phyloP scores from a whole-genome alignment of 208 protist genomes.

The Naegleria fowleri region DNA sequence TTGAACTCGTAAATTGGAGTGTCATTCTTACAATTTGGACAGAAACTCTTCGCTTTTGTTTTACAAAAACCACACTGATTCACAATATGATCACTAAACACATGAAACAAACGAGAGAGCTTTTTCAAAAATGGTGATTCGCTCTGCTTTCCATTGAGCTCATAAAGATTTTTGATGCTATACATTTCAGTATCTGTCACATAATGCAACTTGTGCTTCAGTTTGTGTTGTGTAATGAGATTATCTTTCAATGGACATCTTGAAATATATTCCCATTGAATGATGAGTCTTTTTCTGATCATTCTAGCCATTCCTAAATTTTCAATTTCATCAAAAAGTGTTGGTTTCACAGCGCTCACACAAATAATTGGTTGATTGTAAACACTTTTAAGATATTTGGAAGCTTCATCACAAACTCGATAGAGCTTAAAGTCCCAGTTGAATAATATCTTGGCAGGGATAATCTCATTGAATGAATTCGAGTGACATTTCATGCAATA shows the following conservation, averaged over 20 bases:
- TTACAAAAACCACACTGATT: constrained; percentile 3
- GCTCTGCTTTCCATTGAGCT: background rate
- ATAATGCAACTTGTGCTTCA: background rate
- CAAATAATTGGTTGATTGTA: constrained; percentile 42
- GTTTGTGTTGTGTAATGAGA: background rate
- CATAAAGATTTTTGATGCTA: background rate
- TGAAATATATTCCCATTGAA: background rate
- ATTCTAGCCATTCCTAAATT: background rate
- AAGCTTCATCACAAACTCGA: constrained; percentile 43
- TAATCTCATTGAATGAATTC: constrained; percentile 19
- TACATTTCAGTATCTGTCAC: constrained; percentile 15
- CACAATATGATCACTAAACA: background rate
- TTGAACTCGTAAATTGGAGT: background rate
- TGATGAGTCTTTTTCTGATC: constrained; percentile 7
- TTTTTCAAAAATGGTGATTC: background rate
- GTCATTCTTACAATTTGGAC: background rate
- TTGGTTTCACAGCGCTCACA: constrained; percentile 44
- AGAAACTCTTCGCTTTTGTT: background rate
- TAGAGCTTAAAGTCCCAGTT: constrained; percentile 48
- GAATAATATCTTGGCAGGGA: constrained; percentile 47
- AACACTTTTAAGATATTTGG: constrained; percentile 41
- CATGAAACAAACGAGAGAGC: background rate
- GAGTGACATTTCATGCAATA: constrained; percentile 49
- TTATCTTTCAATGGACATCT: background rate
- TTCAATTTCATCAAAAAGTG: constrained; percentile 31